phyloP scores from a whole-genome alignment of 495 filamentous ascomycete genomes.

The Neurospora sublineolata region DNA sequence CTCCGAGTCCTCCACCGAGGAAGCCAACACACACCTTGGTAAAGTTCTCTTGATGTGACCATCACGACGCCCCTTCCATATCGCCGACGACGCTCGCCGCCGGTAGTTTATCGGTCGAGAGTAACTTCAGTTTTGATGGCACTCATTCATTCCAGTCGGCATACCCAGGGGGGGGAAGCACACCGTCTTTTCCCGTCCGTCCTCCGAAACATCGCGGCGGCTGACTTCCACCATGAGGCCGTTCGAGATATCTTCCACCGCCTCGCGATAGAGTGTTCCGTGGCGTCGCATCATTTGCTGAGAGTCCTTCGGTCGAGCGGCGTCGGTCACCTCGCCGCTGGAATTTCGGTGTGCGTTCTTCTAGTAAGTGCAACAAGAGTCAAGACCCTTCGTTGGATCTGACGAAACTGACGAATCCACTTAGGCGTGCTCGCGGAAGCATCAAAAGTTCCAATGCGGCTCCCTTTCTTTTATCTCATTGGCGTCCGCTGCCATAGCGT shows the following conservation, averaged over 20 bases:
- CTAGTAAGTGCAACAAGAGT: background rate
- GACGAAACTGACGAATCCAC: background rate
- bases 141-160: background rate
- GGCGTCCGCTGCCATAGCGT: background rate
- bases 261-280: background rate
- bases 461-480: background rate
- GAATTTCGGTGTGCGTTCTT: background rate
- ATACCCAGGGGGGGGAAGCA: background rate
- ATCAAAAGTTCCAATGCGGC: background rate
- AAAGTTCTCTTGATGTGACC: background rate
- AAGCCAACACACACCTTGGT: background rate
- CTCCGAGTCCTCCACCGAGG: background rate
- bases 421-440: background rate
- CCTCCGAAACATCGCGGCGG: background rate
- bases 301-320: background rate
- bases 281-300: background rate
- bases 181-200: background rate
- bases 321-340: background rate
- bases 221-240: background rate
- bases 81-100: background rate
- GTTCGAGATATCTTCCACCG: background rate
- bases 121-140: background rate
- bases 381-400: background rate
- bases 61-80: background rate
- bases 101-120: background rate